Percentiles rank a stretch among this genome's conserved stretches.
Conservation (phyloP, 345 rosid species). For the Anacardium occidentale region DNA sequence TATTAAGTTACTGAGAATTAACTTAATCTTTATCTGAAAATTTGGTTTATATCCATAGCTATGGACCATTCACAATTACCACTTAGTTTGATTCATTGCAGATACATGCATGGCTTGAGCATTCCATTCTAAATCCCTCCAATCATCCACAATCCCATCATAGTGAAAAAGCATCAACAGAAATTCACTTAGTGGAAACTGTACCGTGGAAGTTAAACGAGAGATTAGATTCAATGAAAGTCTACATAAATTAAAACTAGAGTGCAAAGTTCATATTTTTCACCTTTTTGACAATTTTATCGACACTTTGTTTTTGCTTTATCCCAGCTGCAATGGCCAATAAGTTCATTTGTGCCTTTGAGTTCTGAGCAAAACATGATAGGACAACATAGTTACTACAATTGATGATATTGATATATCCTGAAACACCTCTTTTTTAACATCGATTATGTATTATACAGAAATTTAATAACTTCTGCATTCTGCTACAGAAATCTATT, state of each 20-base stretch:
- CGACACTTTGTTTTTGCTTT: too few species aligned
- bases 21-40: too few species aligned
- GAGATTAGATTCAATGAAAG: conserved; percentile 5
- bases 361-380: too few species aligned
- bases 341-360: too few species aligned
- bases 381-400: not conserved
- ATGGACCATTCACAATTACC: conserved; percentile 33
- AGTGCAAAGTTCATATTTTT: not conserved
- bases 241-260: not conserved
- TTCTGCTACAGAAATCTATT: not conserved
- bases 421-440: too few species aligned
- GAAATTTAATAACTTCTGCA: too few species aligned
- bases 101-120: conserved; percentile 59
- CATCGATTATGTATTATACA: too few species aligned
- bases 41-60: too few species aligned
- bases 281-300: conserved; percentile 73
- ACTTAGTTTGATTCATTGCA: conserved; percentile 76
- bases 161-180: conserved; percentile 79
- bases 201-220: conserved; percentile 16
- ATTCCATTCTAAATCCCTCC: conserved; percentile 74
- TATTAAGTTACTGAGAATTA: too few species aligned
- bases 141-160: conserved; percentile 65
- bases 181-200: conserved; percentile 62
- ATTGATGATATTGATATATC: too few species aligned
- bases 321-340: too few species aligned